Conservation (phyloP, 2,329 filamentous ascomycete species). For the Monosporascus sp. region DNA sequence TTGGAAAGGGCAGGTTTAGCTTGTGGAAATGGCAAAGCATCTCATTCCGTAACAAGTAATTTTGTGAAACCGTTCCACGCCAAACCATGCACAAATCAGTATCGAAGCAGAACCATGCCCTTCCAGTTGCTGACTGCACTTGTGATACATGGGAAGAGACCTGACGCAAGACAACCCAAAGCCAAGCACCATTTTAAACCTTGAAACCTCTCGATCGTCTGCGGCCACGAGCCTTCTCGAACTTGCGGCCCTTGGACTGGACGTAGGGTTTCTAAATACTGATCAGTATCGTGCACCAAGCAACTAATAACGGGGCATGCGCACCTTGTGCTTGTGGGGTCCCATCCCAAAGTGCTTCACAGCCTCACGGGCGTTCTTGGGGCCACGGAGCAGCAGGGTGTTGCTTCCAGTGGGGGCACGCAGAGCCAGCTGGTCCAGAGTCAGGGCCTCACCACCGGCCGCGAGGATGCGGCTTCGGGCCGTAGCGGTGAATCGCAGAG, state of each 20-base stretch:
- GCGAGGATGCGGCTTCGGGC: constrained; percentile 90
- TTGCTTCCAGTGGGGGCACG: constrained; percentile 93
- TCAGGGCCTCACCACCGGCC: constrained; percentile 91
- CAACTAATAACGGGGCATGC: constrained; percentile 20
- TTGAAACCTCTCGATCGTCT: constrained; percentile 99
- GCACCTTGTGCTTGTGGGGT: constrained; percentile 93
- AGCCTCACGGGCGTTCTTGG: constrained; percentile 97
- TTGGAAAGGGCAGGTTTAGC: constrained; percentile 6
- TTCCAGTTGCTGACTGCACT: constrained; percentile 19
- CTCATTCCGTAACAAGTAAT: constrained; percentile 29
- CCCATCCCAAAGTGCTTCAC: constrained; percentile 99
- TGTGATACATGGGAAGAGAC: constrained; percentile 27
- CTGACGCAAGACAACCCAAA: constrained; percentile 23
- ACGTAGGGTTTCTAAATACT: constrained; percentile 79
- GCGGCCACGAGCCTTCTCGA: constrained; percentile 98
- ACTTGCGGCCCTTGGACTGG: constrained; percentile 99
- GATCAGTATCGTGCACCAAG: constrained; percentile 25
- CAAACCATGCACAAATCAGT: constrained; percentile 35
- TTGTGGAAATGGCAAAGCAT: constrained; percentile 22
- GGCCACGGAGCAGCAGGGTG: constrained; percentile 93
- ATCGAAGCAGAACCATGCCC: constrained; percentile 24
- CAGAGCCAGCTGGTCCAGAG: constrained; percentile 94
- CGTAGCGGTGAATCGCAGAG: constrained; percentile 93
- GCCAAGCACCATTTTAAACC: constrained; percentile 69
- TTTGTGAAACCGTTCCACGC: constrained; percentile 43